phyloP scores from a whole-genome alignment of 2,329 filamentous ascomycete genomes.

The Cyclaneusma minus region DNA sequence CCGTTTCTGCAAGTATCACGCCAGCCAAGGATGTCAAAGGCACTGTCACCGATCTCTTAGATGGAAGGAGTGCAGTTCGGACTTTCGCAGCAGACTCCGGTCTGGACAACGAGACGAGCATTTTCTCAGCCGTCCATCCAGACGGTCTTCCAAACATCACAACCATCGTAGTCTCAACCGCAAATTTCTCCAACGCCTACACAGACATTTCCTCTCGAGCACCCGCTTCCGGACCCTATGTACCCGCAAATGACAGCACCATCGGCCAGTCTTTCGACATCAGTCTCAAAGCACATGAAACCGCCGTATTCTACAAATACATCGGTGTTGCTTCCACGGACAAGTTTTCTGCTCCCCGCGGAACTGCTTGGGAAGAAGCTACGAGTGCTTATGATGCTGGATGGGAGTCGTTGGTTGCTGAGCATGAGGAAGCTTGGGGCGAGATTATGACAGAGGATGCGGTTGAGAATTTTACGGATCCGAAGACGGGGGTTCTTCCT shows the following conservation, averaged over 20 bases:
- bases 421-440: slow-evolving; percentile 47
- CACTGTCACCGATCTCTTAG: slow-evolving; percentile 49
- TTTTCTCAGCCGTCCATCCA: slow-evolving; percentile 52
- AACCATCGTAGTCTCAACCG: slow-evolving; percentile 39
- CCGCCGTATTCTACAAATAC: slow-evolving; percentile 45
- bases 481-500: slow-evolving; percentile 39
- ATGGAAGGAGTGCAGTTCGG: slow-evolving; percentile 52
- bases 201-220: slow-evolving; percentile 20
- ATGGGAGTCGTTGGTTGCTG: slow-evolving; percentile 34
- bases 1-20: slow-evolving; percentile 41
- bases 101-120: slow-evolving; percentile 32
- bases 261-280: slow-evolving; percentile 46
- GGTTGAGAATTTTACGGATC: slow-evolving; percentile 46
- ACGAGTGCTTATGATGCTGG: slow-evolving; percentile 32
- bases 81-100: slow-evolving; percentile 42
- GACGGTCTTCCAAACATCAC: slow-evolving; percentile 44
- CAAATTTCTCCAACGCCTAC: slow-evolving; percentile 21
- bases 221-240: slow-evolving; percentile 20
- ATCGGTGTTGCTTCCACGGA: slow-evolving; percentile 55
- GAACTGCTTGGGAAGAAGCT: slow-evolving; percentile 37
- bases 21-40: slow-evolving; percentile 35
- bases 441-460: slow-evolving; percentile 41
- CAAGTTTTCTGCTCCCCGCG: slow-evolving; percentile 42
- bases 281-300: slow-evolving; percentile 32
- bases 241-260: slow-evolving; percentile 43